phyloP scores from a whole-genome alignment of 1,284 basidiomycete species.

The Ustilago xerochloae region DNA sequence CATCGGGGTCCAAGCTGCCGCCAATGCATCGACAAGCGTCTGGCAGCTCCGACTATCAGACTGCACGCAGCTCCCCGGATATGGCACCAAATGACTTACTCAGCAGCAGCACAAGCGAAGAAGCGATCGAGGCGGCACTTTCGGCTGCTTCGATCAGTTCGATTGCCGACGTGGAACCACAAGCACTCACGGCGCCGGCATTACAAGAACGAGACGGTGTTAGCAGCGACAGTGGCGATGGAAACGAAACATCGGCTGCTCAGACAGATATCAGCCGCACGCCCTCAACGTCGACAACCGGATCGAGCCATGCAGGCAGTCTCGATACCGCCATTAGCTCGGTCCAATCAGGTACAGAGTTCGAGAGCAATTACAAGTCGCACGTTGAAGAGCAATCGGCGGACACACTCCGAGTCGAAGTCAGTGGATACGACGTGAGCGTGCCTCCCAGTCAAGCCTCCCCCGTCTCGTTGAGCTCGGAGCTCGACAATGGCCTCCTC shows the following conservation, averaged over 20 bases:
- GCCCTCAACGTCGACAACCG: slow-evolving; percentile 60
- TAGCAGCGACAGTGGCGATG: slow-evolving; percentile 21
- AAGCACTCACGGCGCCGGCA: slow-evolving; percentile 11
- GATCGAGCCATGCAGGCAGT: slow-evolving; percentile 48
- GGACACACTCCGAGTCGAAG: slow-evolving; percentile 32
- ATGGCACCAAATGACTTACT: slow-evolving; percentile 5
- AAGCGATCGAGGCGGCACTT: slow-evolving; percentile 22
- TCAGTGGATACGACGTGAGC: slow-evolving; percentile 14
- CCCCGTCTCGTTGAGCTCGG: slow-evolving; percentile 35
- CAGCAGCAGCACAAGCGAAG: slow-evolving; percentile 12
- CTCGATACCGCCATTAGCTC: slow-evolving; percentile 54
- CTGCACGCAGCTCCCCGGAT: slow-evolving; percentile 33
- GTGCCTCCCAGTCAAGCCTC: slow-evolving; percentile 24
- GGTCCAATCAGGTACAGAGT: slow-evolving; percentile 30
- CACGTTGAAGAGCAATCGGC: slow-evolving; percentile 35
- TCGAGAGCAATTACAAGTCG: slow-evolving; percentile 34
- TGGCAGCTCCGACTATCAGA: slow-evolving; percentile 16
- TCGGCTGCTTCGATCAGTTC: neutral
- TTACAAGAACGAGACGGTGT: slow-evolving; percentile 22
- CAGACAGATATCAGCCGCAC: slow-evolving; percentile 64
- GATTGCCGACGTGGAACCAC: neutral
- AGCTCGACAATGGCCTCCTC: slow-evolving; percentile 17
- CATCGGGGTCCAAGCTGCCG: neutral
- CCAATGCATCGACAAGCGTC: slow-evolving; percentile 12
- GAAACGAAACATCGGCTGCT: slow-evolving; percentile 19